Base-by-base conservation (phyloP, 1,284 basidiomycete genomes). In the Cutaneotrichosporon spelunceum region DNA sequence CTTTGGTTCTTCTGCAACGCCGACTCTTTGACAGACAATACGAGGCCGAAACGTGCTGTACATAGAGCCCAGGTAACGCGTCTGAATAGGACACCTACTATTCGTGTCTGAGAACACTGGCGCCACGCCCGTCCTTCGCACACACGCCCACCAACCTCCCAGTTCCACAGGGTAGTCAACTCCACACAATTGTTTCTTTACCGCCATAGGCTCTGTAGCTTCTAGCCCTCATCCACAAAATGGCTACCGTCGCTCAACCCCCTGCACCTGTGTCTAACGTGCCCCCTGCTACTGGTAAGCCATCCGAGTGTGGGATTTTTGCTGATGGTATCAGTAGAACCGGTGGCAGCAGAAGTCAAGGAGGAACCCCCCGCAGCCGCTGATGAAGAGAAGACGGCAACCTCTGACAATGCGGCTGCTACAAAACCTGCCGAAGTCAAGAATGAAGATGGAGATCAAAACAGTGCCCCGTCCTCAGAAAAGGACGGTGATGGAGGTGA, bases 201-300 rank as follows among this genome's bases (percentile, higher is more conserved):
- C 26, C 48, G 30, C 48, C 26, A 27, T 19, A 11, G 19, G 27
- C 26, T 50, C 48, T 50, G 27, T 50, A 27, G 24, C 26, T 50
- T 27, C 48, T 53, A 34, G 30, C 16, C 3, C 23, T 45, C 44
- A 16, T 42, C 24, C 29, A n/a, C n/a, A 30, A 27, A 44, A 68
- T 68, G 67, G 58, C 67, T 29, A 65, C 67, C 13, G 62, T 68
- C 3, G 67, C 67, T 30, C 61, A 61, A 11, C 52, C 61, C 11
- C 67, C 65, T 14, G 66, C 66, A 9, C 33, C 57, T 2, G 45
- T 66, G 13, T 64, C 70, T 1, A 57, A 60, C 9, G 49, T 57
- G 9, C 42, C 53, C 24, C 30, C 61, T 11, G 55, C 61, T 9
- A 39, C 59, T 21, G 57, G 64, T 66, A 50, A 59, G 64, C 53